Evolutionary conservation across 441 rosid species (phyloP), one percentile per base, ranked within the genome.

Genomic region (Pelargonium citronellum): DNA sequence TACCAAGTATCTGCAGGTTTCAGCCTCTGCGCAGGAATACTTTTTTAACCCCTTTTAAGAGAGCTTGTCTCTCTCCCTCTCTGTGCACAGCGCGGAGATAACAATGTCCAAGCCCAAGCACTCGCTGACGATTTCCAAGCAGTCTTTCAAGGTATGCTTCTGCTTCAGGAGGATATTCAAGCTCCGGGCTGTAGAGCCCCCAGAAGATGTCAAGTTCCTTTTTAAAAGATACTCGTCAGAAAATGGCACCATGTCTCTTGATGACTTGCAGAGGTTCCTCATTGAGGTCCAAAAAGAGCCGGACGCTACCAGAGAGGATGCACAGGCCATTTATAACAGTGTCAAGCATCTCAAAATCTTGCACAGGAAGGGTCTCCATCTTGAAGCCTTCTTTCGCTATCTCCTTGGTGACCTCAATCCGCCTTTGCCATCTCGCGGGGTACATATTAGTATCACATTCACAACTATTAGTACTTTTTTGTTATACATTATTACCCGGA

Each of bases 91-190:
- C 22, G 39, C 39, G 39, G 39, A 34, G 39, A 57, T 17, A 17
- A 10, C 39, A 57, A 57, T 57, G 62, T 57, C 62, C 8, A 57
- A 15, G 9, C 62, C 24, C 24, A 57, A 57, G 62, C 9, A 57
- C 19, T 19, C 62, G 12, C 39, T 34, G 39, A 34, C 39, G 39
- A 34, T 34, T 5, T 34, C 39, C 39, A 67, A 62, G 95, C 87
- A 89, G 44, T 87, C 80, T 74, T 89, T 84, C 75, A 77, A 79
- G 76, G 66, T 82, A 67, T 87, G 91, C 68, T 65, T 85, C 37
- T 76, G 87, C 78, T 89, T 87, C 77, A 85, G 80, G 2, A 75
- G 90, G 80, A 84, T 77, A 79, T 89, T 85, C 80, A 81, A 78
- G 68, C 49, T 82, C 7, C 83, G 80, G 43, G 87, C 82, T 74